phyloP scores from a whole-genome alignment of 345 rosid genomes.

The Citrus trifoliata region DNA sequence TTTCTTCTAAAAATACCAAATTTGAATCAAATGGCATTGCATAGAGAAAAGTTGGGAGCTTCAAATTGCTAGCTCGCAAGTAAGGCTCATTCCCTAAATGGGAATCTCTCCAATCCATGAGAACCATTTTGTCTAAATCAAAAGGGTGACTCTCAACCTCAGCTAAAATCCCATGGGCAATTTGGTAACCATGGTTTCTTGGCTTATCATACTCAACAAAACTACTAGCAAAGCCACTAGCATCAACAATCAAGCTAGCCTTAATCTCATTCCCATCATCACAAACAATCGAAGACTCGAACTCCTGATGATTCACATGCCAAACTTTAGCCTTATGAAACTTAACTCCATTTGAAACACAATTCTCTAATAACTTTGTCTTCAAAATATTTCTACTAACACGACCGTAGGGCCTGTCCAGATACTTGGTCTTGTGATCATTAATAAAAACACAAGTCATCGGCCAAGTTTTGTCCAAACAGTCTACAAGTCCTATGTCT shows the following conservation, averaged over 20 bases:
- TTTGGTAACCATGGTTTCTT: constrained; percentile 64
- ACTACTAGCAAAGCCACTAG: constrained; percentile 50
- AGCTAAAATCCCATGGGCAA: constrained; percentile 68
- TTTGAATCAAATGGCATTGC: constrained; percentile 62
- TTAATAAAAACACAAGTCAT: constrained; percentile 43
- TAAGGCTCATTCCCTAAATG: constrained; percentile 64
- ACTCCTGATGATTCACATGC: constrained; percentile 56
- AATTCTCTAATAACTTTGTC: constrained; percentile 40
- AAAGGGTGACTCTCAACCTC: constrained; percentile 68
- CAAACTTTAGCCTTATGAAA: constrained; percentile 61
- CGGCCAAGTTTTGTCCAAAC: constrained; percentile 60
- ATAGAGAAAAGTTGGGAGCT: constrained; percentile 50
- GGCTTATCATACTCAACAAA: constrained; percentile 46
- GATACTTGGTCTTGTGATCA: constrained; percentile 44
- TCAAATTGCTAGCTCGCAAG: constrained; percentile 39
- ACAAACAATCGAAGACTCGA: constrained; percentile 40
- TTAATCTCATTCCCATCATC: constrained; percentile 53
- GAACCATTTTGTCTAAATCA: constrained; percentile 64
- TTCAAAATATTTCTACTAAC: constrained; percentile 47
- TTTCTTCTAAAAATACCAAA: constrained; percentile 58
- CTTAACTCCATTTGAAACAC: constrained; percentile 42
- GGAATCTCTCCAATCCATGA: constrained; percentile 80
- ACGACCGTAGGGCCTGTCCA: constrained; percentile 61
- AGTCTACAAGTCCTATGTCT: constrained; percentile 45
- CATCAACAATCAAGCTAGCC: constrained; percentile 59